Evolutionary conservation across 192 early-diverging fungal genomes (phyloP), one percentile per base, ranked within the genome.

Genomic region (Allomyces javanicus): DNA sequence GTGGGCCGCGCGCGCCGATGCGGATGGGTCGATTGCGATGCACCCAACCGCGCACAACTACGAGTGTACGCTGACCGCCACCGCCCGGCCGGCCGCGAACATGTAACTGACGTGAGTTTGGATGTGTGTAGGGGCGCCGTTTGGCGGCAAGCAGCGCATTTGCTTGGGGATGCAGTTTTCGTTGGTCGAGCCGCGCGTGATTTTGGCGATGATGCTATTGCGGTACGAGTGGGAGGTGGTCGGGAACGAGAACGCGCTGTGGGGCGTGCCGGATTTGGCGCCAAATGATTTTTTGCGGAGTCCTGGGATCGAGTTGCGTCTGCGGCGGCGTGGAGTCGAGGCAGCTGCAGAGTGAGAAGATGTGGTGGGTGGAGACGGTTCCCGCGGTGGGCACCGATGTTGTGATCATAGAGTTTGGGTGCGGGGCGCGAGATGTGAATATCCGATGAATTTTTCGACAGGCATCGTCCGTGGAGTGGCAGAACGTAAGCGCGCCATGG

Each of bases 1-100:
- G 14, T 80, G 77, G 73, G 68, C 72, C 9, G 72, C 75, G 6
- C 71, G 75, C 44, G 68, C 66, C 17, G 21, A 14, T 14, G 50
- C 50, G 3, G 50, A 58, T 6, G 50, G 50, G 21, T 4, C 17
- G 50, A n/a, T 58, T 14, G 17, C 50, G 50, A 14, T 58, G 50
- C 50, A 58, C 50, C 50, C 50, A n/a, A 21, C 50, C 50, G 50
- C 50, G 50, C 50, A 58, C 50, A 58, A 58, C 50, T 58, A 58
- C 50, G 12, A 14, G 50, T 70, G 69, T 64, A 65, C 33, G 33
- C 7, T 40, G 7, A 40, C 33, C 33, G 4, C 33, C 33, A 3
- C 33, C 33, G 4, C 33, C 33, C 33, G n/a, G n/a, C n/a, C n/a
- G n/a, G n/a, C n/a, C n/a, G n/a, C n/a, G n/a, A n/a, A n/a, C n/a